Evolutionary conservation across 1,139 yeast species (phyloP).

Genomic region (Suhomyces atakaporum): DNA sequence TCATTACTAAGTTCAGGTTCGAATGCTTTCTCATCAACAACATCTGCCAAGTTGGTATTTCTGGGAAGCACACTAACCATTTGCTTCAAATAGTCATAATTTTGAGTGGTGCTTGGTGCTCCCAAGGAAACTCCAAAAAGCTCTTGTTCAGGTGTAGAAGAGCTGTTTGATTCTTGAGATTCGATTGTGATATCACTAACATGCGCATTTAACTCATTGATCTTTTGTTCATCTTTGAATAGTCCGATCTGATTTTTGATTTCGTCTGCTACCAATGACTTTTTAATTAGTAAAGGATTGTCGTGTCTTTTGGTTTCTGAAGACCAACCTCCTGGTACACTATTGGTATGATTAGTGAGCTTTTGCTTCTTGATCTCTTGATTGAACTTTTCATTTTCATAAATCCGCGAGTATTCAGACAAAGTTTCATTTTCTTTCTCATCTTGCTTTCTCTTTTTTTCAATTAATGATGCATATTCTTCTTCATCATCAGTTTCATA

Average conservation of each 20-base stretch:
- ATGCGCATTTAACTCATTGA: conserved; percentile 24
- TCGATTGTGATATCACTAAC: conserved; percentile 37
- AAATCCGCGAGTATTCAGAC: conserved; percentile 30
- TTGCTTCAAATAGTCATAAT: conserved; percentile 39
- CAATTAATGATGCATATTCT: conserved; percentile 25
- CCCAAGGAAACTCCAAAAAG: conserved; percentile 14
- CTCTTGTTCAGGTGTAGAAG: conserved; percentile 12
- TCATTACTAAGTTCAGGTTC: conserved; percentile 58
- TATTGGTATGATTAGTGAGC: conserved; percentile 29
- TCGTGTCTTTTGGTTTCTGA: conserved; percentile 18
- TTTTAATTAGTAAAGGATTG: conserved; percentile 27
- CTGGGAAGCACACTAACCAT: conserved; percentile 35
- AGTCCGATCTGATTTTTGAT: conserved; percentile 27
- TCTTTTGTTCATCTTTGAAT: conserved; percentile 22
- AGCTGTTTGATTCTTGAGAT: conserved; percentile 20
- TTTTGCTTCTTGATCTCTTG: conserved; percentile 42
- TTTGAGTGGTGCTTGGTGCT: conserved; percentile 16
- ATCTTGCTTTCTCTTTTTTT: conserved; percentile 32
- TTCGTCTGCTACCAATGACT: conserved; percentile 31
- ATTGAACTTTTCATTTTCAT: conserved; percentile 29
- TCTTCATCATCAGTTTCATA: conserved; percentile 58
- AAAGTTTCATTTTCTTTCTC: conserved; percentile 27
- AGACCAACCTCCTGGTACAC: conserved; percentile 44
- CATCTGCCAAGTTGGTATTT: conserved; percentile 36
- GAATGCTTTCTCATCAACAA: conserved; percentile 63